Evolutionary conservation across 176 grass and related monocot species (phyloP), one percentile per base, ranked within the genome.

Genomic region (Oryza meridionalis): DNA sequence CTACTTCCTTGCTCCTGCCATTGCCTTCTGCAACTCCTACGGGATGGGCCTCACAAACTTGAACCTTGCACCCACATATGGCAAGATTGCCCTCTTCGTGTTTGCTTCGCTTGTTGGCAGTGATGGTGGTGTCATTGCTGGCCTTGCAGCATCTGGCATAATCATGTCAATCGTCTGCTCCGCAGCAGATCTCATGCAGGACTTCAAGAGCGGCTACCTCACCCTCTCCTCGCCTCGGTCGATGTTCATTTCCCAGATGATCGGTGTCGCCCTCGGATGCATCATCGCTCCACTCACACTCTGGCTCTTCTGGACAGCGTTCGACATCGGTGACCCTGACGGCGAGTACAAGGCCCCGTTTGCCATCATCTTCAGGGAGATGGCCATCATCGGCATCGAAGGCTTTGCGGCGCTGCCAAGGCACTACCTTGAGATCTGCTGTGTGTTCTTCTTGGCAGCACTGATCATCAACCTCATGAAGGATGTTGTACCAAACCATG

Each of bases 1-100:
- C 65, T 89, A 89, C 64, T 76, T 89, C 65, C 50, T 89, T 70
- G 82, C 62, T 89, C 87, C 87, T 50, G 87, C 82, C 50, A 59
- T 89, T 81, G 87, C 87, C 5, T 89, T 89, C 77, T 89, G 82
- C 70, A 89, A 89, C 77, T 85, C 87, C 29, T 89, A 89, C 0
- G 87, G 82, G 32, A 81, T 81, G 87, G 87, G 87, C 9, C 87
- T 89, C 40, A 89, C 82, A 0, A 89, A 89, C 70, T 38, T 89
- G 64, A 89, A 89, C 82, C 87, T 89, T 24, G 77, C 87, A 1
- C 77, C 82, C 7, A 89, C 87, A 22, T 85, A 89, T 14, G 87
- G 87, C 38, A 89, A 89, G 50, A 64, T 89, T 3, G 70, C 64
- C 31, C 77, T 89, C n/a, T 89, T 89, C 3, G 22, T 73, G 69